A percentile compares a stretch with the other conserved stretches of the same genome.
Conservation (phyloP, 345 rosid species). For the Gossypium sturtianum region DNA sequence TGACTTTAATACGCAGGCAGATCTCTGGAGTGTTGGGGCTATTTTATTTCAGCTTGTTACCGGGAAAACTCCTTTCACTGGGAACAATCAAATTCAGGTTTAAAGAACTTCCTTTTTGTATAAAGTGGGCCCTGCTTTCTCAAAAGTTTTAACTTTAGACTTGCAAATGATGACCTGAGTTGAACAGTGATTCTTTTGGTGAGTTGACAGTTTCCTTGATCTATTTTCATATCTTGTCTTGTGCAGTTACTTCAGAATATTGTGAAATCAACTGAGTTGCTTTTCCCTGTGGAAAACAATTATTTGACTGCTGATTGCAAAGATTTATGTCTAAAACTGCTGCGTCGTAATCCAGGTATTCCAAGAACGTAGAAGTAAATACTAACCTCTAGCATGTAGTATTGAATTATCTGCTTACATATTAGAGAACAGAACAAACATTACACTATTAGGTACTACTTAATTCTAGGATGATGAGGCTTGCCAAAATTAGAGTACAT, state of each 20-base stretch:
- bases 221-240: conserved; percentile 16
- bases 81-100: conserved; percentile 88
- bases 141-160: neutral
- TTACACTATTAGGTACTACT: neutral
- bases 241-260: conserved; percentile 90
- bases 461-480: neutral
- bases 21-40: conserved; percentile 99
- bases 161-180: conserved; percentile 7
- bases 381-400: neutral
- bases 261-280: conserved; percentile 69
- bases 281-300: conserved; percentile 56
- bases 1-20: conserved; percentile 71
- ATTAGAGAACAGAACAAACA: neutral
- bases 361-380: neutral
- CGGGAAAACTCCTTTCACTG: conserved; percentile 89
- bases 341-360: conserved; percentile 89
- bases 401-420: neutral
- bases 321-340: conserved; percentile 83
- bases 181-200: conserved; percentile 1
- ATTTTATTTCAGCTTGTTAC: conserved; percentile 91
- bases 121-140: neutral
- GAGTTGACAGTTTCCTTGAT: conserved; percentile 8
- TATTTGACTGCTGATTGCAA: conserved; percentile 63
- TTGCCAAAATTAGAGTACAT: neutral
- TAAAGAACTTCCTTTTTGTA: conserved; percentile 12